A percentile compares a stretch with the other conserved stretches of the same genome.
Conservation (phyloP, 257 asterid species). For the Solanum medicagineum region DNA sequence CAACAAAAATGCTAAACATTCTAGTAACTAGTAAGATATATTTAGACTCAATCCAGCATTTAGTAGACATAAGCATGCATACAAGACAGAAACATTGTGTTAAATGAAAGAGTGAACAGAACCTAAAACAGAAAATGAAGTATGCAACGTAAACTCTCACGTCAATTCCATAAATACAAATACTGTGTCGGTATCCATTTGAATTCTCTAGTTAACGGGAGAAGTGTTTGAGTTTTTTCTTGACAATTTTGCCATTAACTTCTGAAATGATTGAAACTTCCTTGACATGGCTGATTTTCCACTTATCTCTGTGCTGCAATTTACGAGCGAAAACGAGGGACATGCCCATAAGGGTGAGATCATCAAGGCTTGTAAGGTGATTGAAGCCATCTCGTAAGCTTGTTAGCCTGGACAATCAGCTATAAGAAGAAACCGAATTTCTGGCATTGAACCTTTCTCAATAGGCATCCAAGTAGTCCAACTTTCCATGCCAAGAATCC, state of each 20-base stretch:
- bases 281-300: slow-evolving; percentile 6
- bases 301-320: slow-evolving; percentile 2
- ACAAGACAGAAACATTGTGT: neutral
- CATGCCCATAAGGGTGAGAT: slow-evolving; percentile 5
- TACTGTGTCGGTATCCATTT: neutral
- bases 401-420: slow-evolving; percentile 8
- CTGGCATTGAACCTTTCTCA: slow-evolving; percentile 3
- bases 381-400: slow-evolving; percentile 9
- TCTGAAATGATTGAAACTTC: slow-evolving; percentile 13
- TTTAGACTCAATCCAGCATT: neutral
- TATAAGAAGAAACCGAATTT: slow-evolving; percentile 5
- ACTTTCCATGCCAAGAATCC: neutral
- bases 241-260: slow-evolving; percentile 6
- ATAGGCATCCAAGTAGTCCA: slow-evolving; percentile 12
- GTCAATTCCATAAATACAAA: neutral
- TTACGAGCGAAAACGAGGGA: neutral
- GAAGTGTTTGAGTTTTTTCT: neutral
- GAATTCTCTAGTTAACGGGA: neutral
- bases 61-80: neutral
- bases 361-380: slow-evolving; percentile 7
- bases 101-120: neutral
- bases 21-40: neutral
- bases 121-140: neutral
- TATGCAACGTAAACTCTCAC: neutral
- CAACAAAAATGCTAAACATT: neutral